A percentile compares a stretch with the other conserved stretches of the same genome.
phyloP scores from a whole-genome alignment of 495 filamentous ascomycete genomes.

The Durotheca rogersii region DNA sequence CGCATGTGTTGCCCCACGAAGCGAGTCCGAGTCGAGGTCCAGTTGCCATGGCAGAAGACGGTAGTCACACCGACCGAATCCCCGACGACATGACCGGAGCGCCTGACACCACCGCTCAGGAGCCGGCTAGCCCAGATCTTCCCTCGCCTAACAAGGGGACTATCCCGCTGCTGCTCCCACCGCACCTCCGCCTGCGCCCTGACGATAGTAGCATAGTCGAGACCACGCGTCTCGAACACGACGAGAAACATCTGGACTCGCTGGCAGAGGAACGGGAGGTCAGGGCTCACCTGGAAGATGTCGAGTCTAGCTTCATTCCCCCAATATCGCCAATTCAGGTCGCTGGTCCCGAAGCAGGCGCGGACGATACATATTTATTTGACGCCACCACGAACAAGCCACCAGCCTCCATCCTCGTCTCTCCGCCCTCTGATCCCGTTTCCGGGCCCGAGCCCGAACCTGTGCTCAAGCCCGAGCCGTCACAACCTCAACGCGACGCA shows the following conservation, averaged over 20 bases:
- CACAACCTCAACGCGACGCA: constrained; percentile 3
- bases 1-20: constrained; percentile 1
- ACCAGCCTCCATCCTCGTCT: background rate
- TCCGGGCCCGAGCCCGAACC: constrained; percentile 1
- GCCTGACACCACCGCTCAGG: background rate
- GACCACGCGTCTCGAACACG: constrained; percentile 41
- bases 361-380: constrained; percentile 68
- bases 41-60: constrained; percentile 34
- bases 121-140: constrained; percentile 4
- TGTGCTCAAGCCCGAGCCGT: background rate
- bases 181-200: constrained; percentile 16
- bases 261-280: constrained; percentile 48
- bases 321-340: constrained; percentile 51
- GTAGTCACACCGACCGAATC: constrained; percentile 19
- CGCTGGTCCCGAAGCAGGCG: constrained; percentile 39
- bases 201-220: constrained; percentile 48
- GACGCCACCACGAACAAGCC: constrained; percentile 47
- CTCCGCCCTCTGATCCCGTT: constrained; percentile 7
- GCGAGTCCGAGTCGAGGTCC: constrained; percentile 5
- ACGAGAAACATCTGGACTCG: constrained; percentile 41
- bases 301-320: constrained; percentile 82
- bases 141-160: constrained; percentile 22
- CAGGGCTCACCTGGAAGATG: constrained; percentile 68
- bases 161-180: background rate
- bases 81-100: constrained; percentile 4